phyloP scores from a whole-genome alignment of 192 early-diverging fungal genomes.

The Mortierella hygrophila region DNA sequence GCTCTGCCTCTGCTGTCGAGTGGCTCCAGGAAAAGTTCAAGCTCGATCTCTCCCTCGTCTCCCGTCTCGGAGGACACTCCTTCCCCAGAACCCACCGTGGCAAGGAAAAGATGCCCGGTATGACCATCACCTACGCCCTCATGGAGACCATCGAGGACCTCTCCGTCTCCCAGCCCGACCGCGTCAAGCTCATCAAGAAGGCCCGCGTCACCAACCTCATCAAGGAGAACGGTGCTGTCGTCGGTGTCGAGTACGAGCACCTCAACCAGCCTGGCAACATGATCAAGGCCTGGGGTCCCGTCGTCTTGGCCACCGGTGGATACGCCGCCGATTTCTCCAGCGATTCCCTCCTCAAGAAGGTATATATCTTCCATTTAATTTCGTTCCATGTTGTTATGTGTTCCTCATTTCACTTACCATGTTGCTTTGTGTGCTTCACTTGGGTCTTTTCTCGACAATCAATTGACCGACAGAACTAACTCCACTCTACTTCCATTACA shows the following conservation, averaged over 20 bases:
- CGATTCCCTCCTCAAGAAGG: constrained; percentile 80
- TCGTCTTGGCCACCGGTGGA: constrained; percentile 95
- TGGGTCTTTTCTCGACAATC: not conserved
- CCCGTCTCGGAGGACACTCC: constrained; percentile 94
- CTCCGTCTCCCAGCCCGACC: constrained; percentile 71
- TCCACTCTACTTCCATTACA: not conserved
- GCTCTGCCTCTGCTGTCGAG: constrained; percentile 90
- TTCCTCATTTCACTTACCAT: not conserved
- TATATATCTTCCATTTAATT: not conserved
- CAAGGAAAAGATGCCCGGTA: constrained; percentile 84
- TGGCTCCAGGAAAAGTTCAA: constrained; percentile 94
- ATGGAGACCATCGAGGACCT: constrained; percentile 86
- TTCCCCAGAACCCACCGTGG: constrained; percentile 96
- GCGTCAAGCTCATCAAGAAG: constrained; percentile 85
- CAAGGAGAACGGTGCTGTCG: constrained; percentile 70
- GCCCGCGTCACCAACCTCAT: constrained; percentile 85
- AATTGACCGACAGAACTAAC: not conserved
- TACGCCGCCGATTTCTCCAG: constrained; percentile 92
- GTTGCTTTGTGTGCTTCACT: not conserved
- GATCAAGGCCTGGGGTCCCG: constrained; percentile 77
- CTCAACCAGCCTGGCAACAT: constrained; percentile 67
- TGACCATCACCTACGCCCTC: constrained; percentile 95
- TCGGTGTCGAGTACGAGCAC: constrained; percentile 85
- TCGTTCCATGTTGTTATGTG: not conserved
- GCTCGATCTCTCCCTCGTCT: constrained; percentile 89